Percentiles rank a stretch among this genome's conserved stretches.
phyloP scores from a whole-genome alignment of 495 filamentous ascomycete species.

The Astrothelium macrocarpum region DNA sequence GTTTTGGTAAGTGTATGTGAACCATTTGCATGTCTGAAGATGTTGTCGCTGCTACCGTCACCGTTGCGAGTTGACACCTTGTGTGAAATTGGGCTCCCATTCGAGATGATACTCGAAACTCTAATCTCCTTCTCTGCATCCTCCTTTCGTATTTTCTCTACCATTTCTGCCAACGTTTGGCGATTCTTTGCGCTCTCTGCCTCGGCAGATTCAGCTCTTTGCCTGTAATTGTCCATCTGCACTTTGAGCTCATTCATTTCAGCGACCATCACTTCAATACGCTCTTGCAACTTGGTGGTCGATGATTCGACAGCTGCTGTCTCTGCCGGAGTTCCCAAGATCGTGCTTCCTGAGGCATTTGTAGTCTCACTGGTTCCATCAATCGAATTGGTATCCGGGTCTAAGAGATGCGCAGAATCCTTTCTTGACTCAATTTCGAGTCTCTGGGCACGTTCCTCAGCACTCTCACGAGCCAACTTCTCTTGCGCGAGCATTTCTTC shows the following conservation, averaged over 20 bases:
- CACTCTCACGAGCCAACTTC: constrained; percentile 66
- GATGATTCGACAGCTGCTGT: constrained; percentile 34
- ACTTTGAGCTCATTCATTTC: constrained; percentile 78
- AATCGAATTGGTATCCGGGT: constrained; percentile 12
- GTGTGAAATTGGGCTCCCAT: constrained; percentile 7
- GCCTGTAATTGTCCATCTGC: constrained; percentile 67
- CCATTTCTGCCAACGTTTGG: constrained; percentile 77
- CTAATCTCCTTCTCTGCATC: constrained; percentile 41
- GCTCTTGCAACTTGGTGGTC: constrained; percentile 49
- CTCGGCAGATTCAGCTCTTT: constrained; percentile 71
- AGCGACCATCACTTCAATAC: constrained; percentile 66
- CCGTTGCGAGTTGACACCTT: constrained; percentile 7
- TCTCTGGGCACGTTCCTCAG: constrained; percentile 68
- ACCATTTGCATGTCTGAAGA: background rate
- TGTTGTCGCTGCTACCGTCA: background rate
- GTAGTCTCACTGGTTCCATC: background rate
- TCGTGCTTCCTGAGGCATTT: background rate
- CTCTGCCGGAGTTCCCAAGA: constrained; percentile 26
- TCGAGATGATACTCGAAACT: constrained; percentile 12
- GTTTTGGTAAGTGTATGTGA: background rate
- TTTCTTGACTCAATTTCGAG: constrained; percentile 46
- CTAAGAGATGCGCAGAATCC: constrained; percentile 17
- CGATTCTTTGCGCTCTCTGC: constrained; percentile 55
- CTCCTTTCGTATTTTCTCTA: constrained; percentile 64
- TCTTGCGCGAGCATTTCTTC: constrained; percentile 73